Evolutionary conservation across 768 basidiomycete species (phyloP).

Genomic region (Suillus brevipes): DNA sequence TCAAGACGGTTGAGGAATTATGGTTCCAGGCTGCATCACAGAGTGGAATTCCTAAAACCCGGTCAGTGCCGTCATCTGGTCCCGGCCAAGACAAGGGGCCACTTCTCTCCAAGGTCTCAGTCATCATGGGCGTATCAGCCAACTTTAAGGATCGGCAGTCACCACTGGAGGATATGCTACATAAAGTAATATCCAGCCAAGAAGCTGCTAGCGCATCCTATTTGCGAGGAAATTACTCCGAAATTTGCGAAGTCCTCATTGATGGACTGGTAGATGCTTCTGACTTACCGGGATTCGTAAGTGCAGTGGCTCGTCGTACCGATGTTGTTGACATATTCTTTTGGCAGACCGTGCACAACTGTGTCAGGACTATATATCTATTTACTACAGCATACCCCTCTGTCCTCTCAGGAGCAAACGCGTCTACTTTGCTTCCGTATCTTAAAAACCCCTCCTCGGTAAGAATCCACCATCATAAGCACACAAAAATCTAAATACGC

Average conservation of each 20-base stretch:
- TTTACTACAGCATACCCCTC: slow-evolving; percentile 82
- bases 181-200: slow-evolving; percentile 78
- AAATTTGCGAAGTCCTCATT: slow-evolving; percentile 84
- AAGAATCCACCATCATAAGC: slow-evolving; percentile 9
- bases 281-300: slow-evolving; percentile 72
- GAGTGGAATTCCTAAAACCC: slow-evolving; percentile 40
- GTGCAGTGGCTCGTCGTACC: slow-evolving; percentile 27
- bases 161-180: slow-evolving; percentile 80
- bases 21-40: slow-evolving; percentile 64
- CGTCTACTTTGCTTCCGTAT: slow-evolving; percentile 86
- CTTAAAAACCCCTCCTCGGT: slow-evolving; percentile 82
- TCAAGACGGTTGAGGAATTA: slow-evolving; percentile 87
- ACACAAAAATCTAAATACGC: background rate
- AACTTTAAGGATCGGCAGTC: slow-evolving; percentile 83
- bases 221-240: slow-evolving; percentile 69
- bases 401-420: slow-evolving; percentile 80
- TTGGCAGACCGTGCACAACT: slow-evolving; percentile 74
- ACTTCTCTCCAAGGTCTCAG: slow-evolving; percentile 64
- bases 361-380: slow-evolving; percentile 81
- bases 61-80: slow-evolving; percentile 26
- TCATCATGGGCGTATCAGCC: slow-evolving; percentile 85
- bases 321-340: slow-evolving; percentile 7
- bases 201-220: slow-evolving; percentile 50
- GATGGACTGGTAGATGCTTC: slow-evolving; percentile 88
- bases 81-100: slow-evolving; percentile 51